These are phyloP conservation scores for Rhizophagus prolifer DNA, from an alignment of 192 early-diverging fungal genomes.

Conservation along the genomic window DNA sequence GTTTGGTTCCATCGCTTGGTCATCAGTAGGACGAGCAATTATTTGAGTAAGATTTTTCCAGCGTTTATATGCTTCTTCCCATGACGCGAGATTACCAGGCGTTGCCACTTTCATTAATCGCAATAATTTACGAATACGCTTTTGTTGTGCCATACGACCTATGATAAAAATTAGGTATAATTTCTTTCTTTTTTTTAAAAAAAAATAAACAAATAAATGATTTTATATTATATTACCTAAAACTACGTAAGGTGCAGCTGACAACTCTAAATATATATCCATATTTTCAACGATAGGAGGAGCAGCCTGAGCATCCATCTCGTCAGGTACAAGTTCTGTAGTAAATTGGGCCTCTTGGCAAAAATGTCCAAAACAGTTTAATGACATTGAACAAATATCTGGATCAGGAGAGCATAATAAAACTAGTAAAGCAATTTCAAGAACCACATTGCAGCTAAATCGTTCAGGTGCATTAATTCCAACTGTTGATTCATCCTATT, in stretches of 20 bases:
- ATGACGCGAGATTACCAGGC: slow-evolving; percentile 74
- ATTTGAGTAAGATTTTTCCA: slow-evolving; percentile 65
- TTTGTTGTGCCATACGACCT: slow-evolving; percentile 76
- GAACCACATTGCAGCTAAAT: slow-evolving; percentile 62
- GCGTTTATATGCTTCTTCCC: slow-evolving; percentile 77
- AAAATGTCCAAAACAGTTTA: slow-evolving; percentile 67
- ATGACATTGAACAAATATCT: slow-evolving; percentile 60
- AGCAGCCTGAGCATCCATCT: slow-evolving; percentile 4
- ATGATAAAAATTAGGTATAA: not conserved
- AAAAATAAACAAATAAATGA: no score
- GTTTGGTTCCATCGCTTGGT: slow-evolving; percentile 32
- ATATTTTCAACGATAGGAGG: slow-evolving; percentile 68
- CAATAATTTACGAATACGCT: slow-evolving; percentile 69
- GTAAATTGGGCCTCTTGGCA: slow-evolving; percentile 72
- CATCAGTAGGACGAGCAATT: slow-evolving; percentile 36
- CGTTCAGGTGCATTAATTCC: slow-evolving; percentile 63
- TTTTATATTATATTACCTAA: slow-evolving; percentile 37
- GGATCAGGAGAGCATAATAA: slow-evolving; percentile 72
- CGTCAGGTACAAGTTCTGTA: slow-evolving; percentile 45
- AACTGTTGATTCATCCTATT: slow-evolving; percentile 48
- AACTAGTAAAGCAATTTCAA: slow-evolving; percentile 77
- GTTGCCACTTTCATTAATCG: slow-evolving; percentile 65
- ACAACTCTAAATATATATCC: slow-evolving; percentile 66
- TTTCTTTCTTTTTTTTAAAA: not conserved
- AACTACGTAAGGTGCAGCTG: slow-evolving; percentile 47